Evolutionary conservation across 495 filamentous ascomycete species (phyloP).

Genomic region (Podospora didyma): DNA sequence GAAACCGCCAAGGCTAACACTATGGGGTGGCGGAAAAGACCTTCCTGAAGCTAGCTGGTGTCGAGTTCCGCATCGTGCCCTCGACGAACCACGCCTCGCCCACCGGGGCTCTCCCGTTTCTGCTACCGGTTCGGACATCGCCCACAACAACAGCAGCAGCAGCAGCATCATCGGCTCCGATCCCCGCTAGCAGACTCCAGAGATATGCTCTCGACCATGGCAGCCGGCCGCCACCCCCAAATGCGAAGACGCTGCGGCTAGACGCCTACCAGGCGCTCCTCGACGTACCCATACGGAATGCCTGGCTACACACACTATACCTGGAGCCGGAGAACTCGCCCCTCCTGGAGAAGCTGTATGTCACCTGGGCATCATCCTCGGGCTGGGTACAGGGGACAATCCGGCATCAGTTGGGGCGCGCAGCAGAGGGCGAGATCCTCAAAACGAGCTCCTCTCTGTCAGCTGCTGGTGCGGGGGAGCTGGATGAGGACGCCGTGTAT

Average conservation of each 20-base stretch:
- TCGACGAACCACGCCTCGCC: conserved; percentile 95
- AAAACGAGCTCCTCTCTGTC: conserved; percentile 59
- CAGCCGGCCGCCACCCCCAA: conserved; percentile 2
- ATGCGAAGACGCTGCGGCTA: conserved; percentile 39
- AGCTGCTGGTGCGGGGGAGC: conserved; percentile 20
- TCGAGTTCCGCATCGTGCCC: conserved; percentile 63
- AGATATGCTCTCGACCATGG: conserved; percentile 56
- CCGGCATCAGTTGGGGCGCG: conserved; percentile 61
- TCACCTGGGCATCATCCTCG: conserved; percentile 58
- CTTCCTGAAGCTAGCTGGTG: conserved; percentile 72
- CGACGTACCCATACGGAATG: conserved; percentile 76
- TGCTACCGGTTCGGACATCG: conserved; percentile 52
- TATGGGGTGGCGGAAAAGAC: conserved; percentile 47
- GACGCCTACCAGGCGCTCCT: conserved; percentile 79
- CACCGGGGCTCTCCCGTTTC: conserved; percentile 79
- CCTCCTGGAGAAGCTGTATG: conserved; percentile 67
- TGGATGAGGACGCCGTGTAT: conserved; percentile 63
- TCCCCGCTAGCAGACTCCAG: conserved; percentile 51
- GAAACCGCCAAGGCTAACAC: neutral
- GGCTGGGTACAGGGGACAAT: conserved; percentile 56
- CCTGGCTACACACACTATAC: conserved; percentile 84
- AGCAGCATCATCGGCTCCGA: conserved; percentile 34
- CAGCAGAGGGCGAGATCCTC: conserved; percentile 68
- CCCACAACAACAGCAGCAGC: too few relatives aligned
- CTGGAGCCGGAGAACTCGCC: conserved; percentile 58